Percentiles rank a stretch among this genome's conserved stretches.
phyloP scores from a whole-genome alignment of 306 rosid species.

The Mimosa bimucronata region DNA sequence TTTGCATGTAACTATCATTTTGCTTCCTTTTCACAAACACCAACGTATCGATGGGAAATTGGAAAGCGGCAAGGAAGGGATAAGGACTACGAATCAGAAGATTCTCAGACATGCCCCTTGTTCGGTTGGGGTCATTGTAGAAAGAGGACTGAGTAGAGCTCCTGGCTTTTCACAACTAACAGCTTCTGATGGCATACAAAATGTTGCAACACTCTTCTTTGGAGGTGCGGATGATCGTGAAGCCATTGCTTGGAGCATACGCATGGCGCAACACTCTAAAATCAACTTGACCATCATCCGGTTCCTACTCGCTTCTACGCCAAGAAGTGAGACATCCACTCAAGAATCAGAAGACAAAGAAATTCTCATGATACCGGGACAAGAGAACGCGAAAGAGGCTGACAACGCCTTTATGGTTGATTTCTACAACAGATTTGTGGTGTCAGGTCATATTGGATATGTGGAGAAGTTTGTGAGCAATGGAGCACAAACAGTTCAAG shows the following conservation, averaged over 20 bases:
- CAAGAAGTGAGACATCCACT: conserved; percentile 30
- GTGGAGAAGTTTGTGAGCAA: conserved; percentile 73
- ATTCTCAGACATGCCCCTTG: conserved; percentile 90
- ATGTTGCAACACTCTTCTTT: conserved; percentile 76
- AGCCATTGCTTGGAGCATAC: conserved; percentile 81
- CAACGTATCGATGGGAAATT: conserved; percentile 87
- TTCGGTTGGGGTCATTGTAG: conserved; percentile 71
- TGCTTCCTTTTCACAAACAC: conserved; percentile 87
- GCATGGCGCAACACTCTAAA: conserved; percentile 61
- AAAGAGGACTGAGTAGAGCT: conserved; percentile 55
- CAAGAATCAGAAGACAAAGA: conserved; percentile 45
- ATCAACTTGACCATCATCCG: conserved; percentile 72
- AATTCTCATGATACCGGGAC: conserved; percentile 63
- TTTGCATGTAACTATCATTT: conserved; percentile 56
- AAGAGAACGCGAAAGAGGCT: conserved; percentile 55
- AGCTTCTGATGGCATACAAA: conserved; percentile 51
- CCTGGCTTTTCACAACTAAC: conserved; percentile 64
- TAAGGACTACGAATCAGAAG: conserved; percentile 83
- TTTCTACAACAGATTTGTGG: conserved; percentile 79
- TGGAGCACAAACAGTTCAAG: conserved; percentile 67
- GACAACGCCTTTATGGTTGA: conserved; percentile 76
- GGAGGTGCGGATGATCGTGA: conserved; percentile 90
- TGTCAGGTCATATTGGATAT: conserved; percentile 78
- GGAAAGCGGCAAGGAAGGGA: conserved; percentile 85
- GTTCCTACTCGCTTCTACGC: conserved; percentile 40